Percentiles rank a stretch among this genome's conserved stretches.
Conservation (phyloP, 163 green algal species). For the Scenedesmus sp. region DNA sequence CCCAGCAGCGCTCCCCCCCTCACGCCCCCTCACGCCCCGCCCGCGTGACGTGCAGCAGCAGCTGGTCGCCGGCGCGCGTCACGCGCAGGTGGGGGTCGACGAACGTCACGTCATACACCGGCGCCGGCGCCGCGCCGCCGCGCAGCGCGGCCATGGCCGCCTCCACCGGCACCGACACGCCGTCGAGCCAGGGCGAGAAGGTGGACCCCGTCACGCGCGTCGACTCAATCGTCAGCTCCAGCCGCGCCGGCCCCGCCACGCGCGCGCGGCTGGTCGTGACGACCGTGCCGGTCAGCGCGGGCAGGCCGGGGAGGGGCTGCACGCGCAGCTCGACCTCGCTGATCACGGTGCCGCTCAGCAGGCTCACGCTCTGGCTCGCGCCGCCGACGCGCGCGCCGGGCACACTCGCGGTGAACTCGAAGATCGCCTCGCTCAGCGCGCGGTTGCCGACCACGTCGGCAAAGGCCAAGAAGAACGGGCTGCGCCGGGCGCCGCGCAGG, state of each 20-base stretch:
- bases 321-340: constrained; percentile 53
- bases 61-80: constrained; percentile 17
- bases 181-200: constrained; percentile 47
- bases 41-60: constrained; percentile 48
- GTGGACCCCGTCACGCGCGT: constrained; percentile 36
- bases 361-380: constrained; percentile 39
- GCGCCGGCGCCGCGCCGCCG: not conserved
- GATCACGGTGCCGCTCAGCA: constrained; percentile 26
- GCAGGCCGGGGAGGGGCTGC: constrained; percentile 38
- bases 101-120: constrained; percentile 30
- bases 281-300: constrained; percentile 40
- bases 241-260: not conserved
- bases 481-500: not conserved
- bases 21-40: too few species aligned
- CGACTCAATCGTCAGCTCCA: constrained; percentile 32
- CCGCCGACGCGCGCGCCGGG: constrained; percentile 42
- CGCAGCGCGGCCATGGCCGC: constrained; percentile 21
- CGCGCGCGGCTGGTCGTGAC: constrained; percentile 37
- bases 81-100: constrained; percentile 29
- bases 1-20: too few species aligned
- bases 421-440: constrained; percentile 44
- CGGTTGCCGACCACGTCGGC: constrained; percentile 37
- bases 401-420: constrained; percentile 49
- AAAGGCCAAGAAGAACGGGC: constrained; percentile 52
- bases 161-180: constrained; percentile 49